Conservation (phyloP, 179 eudicot species). For the Actinidia chinensis region DNA sequence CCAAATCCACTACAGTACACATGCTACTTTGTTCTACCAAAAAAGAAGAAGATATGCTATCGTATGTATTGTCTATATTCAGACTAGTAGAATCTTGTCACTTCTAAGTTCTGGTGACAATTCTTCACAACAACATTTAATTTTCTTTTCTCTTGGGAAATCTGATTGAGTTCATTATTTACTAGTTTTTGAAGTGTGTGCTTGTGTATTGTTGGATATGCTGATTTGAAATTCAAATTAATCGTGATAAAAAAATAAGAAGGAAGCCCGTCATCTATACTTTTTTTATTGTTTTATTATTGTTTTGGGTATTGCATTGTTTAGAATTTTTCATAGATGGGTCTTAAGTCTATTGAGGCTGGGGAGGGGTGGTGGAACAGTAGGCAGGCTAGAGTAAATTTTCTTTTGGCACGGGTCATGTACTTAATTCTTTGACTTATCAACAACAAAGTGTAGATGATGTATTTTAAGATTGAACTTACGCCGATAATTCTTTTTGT, state of each 20-base stretch:
- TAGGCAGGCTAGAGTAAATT: neutral
- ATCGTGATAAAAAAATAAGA: neutral
- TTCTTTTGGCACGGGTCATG: neutral
- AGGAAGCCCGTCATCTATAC: neutral
- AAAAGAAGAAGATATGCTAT: no score
- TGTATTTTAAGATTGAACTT: neutral
- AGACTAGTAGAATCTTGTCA: neutral
- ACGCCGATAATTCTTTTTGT: constrained; percentile 13
- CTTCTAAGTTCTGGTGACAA: neutral
- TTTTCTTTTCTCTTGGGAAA: no score
- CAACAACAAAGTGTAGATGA: neutral
- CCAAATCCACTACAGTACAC: neutral
- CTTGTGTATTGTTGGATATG: neutral
- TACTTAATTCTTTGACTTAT: neutral
- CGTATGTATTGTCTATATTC: neutral
- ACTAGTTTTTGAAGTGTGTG: neutral
- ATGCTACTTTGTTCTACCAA: neutral
- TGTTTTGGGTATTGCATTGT: neutral
- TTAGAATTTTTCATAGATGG: neutral
- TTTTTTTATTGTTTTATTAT: neutral
- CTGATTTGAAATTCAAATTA: neutral
- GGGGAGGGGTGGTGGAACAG: neutral
- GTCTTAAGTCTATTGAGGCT: neutral
- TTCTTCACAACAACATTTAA: neutral
- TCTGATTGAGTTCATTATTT: constrained; percentile 5